Conservation (phyloP, 371 early-diverging fungal genomes). For the Nematocida displodere region DNA sequence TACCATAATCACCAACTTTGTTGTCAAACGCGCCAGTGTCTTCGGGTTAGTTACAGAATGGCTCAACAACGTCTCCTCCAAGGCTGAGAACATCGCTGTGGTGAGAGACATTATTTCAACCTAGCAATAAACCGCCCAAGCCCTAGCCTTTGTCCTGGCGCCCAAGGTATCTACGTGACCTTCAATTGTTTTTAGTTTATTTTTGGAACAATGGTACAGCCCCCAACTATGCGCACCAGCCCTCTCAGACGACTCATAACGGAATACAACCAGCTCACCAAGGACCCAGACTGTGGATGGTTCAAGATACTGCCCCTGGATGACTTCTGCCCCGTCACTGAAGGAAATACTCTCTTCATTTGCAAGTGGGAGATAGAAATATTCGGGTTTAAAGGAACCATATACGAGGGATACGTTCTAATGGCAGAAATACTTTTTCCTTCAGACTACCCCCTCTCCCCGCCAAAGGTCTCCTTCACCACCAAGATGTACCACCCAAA, state of each 20-base stretch:
- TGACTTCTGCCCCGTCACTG: background rate
- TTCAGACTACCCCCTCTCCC: conserved; percentile 71
- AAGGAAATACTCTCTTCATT: conserved; percentile 6
- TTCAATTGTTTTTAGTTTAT: background rate
- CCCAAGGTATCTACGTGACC: no score
- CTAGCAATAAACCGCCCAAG: no score
- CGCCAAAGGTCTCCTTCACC: conserved; percentile 75
- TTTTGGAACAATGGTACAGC: background rate
- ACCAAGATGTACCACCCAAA: conserved; percentile 74
- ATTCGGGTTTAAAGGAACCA: conserved; percentile 66
- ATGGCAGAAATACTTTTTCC: conserved; percentile 67
- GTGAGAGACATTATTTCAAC: no score
- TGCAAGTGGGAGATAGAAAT: conserved; percentile 61
- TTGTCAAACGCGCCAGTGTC: no score
- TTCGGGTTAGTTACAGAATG: no score
- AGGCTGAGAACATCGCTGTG: no score
- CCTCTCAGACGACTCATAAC: conserved; percentile 23
- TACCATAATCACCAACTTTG: no score
- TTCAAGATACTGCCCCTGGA: conserved; percentile 18
- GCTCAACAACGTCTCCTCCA: no score
- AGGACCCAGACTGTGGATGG: conserved; percentile 46
- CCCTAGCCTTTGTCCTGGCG: no score
- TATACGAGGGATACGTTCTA: conserved; percentile 68
- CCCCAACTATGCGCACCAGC: background rate
- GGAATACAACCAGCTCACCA: conserved; percentile 40